These are phyloP conservation scores for Ophiostoma angusticollis DNA, from an alignment of 2,329 filamentous ascomycete genomes.

Conservation along the genomic window DNA sequence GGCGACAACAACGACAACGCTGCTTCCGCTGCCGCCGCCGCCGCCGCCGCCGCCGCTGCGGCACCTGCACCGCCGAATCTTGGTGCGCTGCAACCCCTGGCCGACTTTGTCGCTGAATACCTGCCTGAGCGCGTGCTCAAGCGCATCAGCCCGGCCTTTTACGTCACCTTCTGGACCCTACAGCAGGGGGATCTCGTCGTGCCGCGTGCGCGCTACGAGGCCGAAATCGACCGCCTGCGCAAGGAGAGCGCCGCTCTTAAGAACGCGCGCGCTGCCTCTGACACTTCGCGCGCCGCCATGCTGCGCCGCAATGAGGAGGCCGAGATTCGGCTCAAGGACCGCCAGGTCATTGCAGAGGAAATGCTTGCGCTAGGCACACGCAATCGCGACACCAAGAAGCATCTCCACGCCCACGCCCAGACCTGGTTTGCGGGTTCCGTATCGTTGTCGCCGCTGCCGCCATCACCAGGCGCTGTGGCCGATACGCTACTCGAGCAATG, in stretches of 20 bases:
- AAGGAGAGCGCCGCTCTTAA: constrained; percentile 54
- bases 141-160: constrained; percentile 67
- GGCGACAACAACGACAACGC: constrained; percentile 8
- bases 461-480: constrained; percentile 47
- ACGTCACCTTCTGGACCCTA: constrained; percentile 84
- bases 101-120: constrained; percentile 51
- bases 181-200: constrained; percentile 70
- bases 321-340: constrained; percentile 54
- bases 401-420: constrained; percentile 62
- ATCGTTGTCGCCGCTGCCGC: constrained; percentile 29
- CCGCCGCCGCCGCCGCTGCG: constrained; percentile 14
- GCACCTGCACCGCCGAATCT: constrained; percentile 37
- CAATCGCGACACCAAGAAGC: constrained; percentile 52
- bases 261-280: constrained; percentile 48
- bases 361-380: constrained; percentile 55
- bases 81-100: constrained; percentile 50
- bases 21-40: constrained; percentile 8
- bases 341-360: constrained; percentile 60
- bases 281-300: constrained; percentile 54
- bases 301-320: constrained; percentile 57
- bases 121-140: constrained; percentile 53
- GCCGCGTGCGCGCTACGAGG: constrained; percentile 63
- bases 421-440: constrained; percentile 52
- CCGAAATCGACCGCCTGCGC: constrained; percentile 57
- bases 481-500: constrained; percentile 78